Evolutionary conservation across 192 early-diverging fungal species (phyloP), one percentile per base, ranked within the genome.

Genomic region (Linnemannia exigua): DNA sequence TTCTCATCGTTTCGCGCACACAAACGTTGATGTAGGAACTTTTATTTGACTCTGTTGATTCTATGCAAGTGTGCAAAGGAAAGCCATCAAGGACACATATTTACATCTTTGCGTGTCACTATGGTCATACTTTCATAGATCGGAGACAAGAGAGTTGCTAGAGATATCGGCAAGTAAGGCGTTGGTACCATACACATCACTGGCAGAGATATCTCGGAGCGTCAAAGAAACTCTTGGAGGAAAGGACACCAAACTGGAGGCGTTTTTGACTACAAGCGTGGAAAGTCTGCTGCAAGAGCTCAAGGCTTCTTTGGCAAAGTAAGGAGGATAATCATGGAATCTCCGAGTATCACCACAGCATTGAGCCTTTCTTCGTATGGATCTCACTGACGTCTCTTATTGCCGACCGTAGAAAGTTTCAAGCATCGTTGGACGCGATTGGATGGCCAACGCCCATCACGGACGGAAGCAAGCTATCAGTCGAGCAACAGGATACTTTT

Each of bases 271-370:
- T 35, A 73, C 72, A 28, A 84, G 81, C 47, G 75, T 87, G 31
- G 75, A 81, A 11, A 52, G 77, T 8, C 74, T 93, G 14, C 88
- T 88, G 87, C 79, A 90, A 47, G 89, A 91, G 8, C 70, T 93
- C 50, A 91, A 88, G 25, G 41, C 67, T 17, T 72, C 83, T 33
- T 61, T 93, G 22, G 81, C 84, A 85, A 88, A 88, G 92, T 93
- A 83, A 70, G 80, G 31, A 72, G 46, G 72, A 33, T 37, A 58
- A 20, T 4, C 15, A 16, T 25, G n/a, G 31, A 5, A 9, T 17
- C 11, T 1, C 28, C 14, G 36, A 15, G 68, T 47, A 19, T n/a
- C 0, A 69, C 58, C 47, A 7, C 38, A 5, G 20, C 46, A 25
- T 36, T 67, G 37, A 33, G 16, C 48, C 20, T 5, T 36, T 54